Conservation (phyloP, 2,329 filamentous ascomycete species). For the Balansia obtecta region DNA sequence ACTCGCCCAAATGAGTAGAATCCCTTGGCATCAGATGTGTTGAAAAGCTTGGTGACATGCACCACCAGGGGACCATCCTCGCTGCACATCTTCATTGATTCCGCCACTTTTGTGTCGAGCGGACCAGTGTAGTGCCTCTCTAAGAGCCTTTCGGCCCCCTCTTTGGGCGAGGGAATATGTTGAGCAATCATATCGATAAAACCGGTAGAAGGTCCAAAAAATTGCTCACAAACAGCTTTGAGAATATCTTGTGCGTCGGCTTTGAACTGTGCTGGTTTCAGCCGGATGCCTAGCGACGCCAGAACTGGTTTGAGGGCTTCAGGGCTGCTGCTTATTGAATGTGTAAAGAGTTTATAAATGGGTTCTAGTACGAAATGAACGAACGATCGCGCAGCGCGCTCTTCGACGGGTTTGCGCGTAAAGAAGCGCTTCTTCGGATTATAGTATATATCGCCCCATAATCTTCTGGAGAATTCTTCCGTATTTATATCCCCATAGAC, state of each 20-base stretch:
- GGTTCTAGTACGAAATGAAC: constrained; percentile 92
- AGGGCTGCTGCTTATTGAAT: constrained; percentile 84
- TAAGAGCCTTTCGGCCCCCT: constrained; percentile 63
- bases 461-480: constrained; percentile 66
- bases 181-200: constrained; percentile 93
- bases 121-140: constrained; percentile 89
- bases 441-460: constrained; percentile 97
- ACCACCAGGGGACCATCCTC: constrained; percentile 86
- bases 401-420: constrained; percentile 74
- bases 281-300: constrained; percentile 62
- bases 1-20: constrained; percentile 88
- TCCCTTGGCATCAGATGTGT: constrained; percentile 74
- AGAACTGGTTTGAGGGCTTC: constrained; percentile 73
- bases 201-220: constrained; percentile 79
- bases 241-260: constrained; percentile 81
- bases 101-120: constrained; percentile 65
- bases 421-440: constrained; percentile 86
- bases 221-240: constrained; percentile 83
- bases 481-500: constrained; percentile 72
- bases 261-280: constrained; percentile 90
- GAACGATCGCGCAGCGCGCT: constrained; percentile 72
- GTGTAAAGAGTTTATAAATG: constrained; percentile 94
- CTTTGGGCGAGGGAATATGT: constrained; percentile 77
- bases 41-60: constrained; percentile 88
- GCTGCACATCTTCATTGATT: constrained; percentile 70